phyloP scores from a whole-genome alignment of 2,329 filamentous ascomycete genomes.

The Nemania diffusa region DNA sequence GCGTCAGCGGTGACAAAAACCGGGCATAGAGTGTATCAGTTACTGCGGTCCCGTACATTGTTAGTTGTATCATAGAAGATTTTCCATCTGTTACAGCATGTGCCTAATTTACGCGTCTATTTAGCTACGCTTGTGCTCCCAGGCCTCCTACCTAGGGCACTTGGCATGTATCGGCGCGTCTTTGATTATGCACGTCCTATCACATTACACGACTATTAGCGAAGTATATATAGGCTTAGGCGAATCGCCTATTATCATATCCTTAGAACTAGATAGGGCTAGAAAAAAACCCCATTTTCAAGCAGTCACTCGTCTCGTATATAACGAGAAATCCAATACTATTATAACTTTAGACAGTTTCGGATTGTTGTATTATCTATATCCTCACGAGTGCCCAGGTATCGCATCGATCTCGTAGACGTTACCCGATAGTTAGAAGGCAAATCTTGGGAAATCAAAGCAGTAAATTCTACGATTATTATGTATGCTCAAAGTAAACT shows the following conservation, averaged over 20 bases:
- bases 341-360: too few species aligned
- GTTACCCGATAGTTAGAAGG: not conserved
- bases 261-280: not conserved
- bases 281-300: not conserved
- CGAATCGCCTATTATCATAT: not conserved
- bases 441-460: conserved; percentile 12
- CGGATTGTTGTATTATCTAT: too few species aligned
- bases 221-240: not conserved
- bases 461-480: conserved; percentile 1
- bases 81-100: conserved; percentile 48
- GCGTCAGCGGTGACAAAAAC: conserved; percentile 51
- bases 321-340: not conserved
- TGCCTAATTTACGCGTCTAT: conserved; percentile 17
- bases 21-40: conserved; percentile 68
- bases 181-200: not conserved
- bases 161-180: not conserved
- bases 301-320: not conserved
- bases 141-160: not conserved
- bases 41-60: conserved; percentile 55
- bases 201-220: not conserved
- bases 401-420: not conserved
- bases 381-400: too few species aligned
- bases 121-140: conserved; percentile 9
- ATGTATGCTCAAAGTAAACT: not conserved
- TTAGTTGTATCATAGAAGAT: conserved; percentile 65